Percentiles rank a stretch among this genome's conserved stretches.
Evolutionary conservation across 352 stramenopile genomes (phyloP).

Genomic region (Globisporangium echinulatum): DNA sequence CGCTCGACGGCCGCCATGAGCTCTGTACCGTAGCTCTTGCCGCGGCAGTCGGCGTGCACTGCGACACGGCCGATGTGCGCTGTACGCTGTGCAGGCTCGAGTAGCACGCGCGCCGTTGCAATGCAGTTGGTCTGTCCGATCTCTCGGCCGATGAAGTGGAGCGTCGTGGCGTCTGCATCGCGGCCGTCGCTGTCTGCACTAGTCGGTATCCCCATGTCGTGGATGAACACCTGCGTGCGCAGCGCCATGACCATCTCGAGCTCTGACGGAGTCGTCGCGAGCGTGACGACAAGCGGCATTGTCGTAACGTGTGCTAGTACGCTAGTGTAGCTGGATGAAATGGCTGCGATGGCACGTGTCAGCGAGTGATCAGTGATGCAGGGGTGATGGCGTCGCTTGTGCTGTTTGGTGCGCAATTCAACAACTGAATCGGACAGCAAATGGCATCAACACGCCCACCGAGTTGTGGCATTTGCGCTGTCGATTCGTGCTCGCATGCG

Average conservation of each 20-base stretch:
- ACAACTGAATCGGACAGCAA: too few species aligned
- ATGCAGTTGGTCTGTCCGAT: background rate
- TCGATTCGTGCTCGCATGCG: too few species aligned
- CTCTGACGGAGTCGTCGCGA: constrained; percentile 31
- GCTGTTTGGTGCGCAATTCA: too few species aligned
- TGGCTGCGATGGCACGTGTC: too few species aligned
- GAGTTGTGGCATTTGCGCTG: too few species aligned
- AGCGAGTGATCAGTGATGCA: too few species aligned
- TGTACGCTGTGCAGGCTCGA: background rate
- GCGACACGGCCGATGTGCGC: background rate
- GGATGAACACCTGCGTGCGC: constrained; percentile 43
- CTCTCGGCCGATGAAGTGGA: constrained; percentile 37
- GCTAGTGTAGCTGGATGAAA: too few species aligned
- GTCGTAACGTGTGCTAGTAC: background rate
- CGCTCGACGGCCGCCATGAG: background rate
- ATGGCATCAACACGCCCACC: too few species aligned
- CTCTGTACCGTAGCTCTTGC: background rate
- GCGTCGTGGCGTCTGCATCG: constrained; percentile 34
- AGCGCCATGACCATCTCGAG: constrained; percentile 35
- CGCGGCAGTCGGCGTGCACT: background rate
- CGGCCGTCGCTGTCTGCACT: constrained; percentile 35
- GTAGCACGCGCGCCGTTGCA: background rate
- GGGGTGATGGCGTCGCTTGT: too few species aligned
- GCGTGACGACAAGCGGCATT: constrained; percentile 35
- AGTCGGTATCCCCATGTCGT: constrained; percentile 37